Base-by-base conservation (phyloP, 2,329 filamentous ascomycete genomes). In the Penicillium sp. region DNA sequence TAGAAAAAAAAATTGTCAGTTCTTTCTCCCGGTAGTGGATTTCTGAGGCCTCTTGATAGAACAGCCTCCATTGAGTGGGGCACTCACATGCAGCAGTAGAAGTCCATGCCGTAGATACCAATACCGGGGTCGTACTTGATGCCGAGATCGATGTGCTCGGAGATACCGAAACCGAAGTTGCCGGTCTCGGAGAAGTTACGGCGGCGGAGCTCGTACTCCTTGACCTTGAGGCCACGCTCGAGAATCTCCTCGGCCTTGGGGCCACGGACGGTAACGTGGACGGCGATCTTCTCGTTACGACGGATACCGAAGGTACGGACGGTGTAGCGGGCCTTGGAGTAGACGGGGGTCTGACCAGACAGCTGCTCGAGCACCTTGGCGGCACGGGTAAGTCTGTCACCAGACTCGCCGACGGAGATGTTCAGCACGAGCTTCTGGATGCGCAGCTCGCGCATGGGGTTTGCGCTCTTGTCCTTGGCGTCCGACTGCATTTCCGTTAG, bases 301-400 rank as follows among this genome's bases (percentile, higher is more conserved):
- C 93, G 91, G 84, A 98, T 98, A 86, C 93, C 93, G 78, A 98
- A 98, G 73, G 91, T 97, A 81, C 93, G 91, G 84, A 98, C 93
- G 66, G 93, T 98, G 86, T 97, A 98, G 73, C 93, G 89, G 76
- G 93, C 93, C 87, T 98, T 98, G 89, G 88, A 95, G 89, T 98
- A 98, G 78, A 98, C 93, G 68, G 93, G 93, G 67, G 93, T 97
- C 82, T 98, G 93, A 90, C 93, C 93, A 77, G 83, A 89, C 75
- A 98, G 82, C 84, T 98, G 93, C 82, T 98, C 93, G 68, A 98
- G 84, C 84, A 98, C 93, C 85, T 98, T 98, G 73, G 93, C 93
- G 74, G 93, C 93, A 86, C 93, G 88, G 69, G 93, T 98, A 74
- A 98, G 86, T 85, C 93, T 95, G 81, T 98, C 93, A 88, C 93